Conservation (phyloP, 2,329 filamentous ascomycete species). For the Phoma herbarum region DNA sequence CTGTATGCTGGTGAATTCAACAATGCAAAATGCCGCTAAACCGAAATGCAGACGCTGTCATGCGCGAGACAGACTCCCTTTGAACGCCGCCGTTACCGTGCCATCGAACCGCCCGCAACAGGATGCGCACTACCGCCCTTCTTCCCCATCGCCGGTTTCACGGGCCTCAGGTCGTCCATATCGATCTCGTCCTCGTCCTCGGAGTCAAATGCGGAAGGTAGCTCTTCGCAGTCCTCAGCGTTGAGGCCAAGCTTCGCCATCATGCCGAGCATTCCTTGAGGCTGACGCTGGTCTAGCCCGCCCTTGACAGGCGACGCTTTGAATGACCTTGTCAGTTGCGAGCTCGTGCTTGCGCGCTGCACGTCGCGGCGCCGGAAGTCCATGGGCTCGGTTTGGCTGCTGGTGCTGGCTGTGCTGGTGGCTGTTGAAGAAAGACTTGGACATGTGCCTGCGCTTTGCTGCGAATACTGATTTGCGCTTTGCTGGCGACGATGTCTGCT, state of each 20-base stretch:
- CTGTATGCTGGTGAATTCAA: constrained; percentile 8
- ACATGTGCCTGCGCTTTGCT: constrained; percentile 17
- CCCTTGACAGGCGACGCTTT: constrained; percentile 15
- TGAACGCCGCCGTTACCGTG: not conserved
- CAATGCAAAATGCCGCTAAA: constrained; percentile 7
- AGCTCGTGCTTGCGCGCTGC: constrained; percentile 29
- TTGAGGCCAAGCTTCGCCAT: constrained; percentile 19
- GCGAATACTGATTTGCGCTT: constrained; percentile 13
- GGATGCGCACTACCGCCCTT: constrained; percentile 1
- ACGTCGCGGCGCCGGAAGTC: constrained; percentile 27
- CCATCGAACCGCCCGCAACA: not conserved
- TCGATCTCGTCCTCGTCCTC: constrained; percentile 32
- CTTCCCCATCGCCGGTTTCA: constrained; percentile 1
- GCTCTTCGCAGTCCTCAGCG: constrained; percentile 25
- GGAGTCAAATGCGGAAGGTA: constrained; percentile 37
- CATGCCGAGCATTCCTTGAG: constrained; percentile 11
- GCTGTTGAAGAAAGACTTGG: constrained; percentile 16
- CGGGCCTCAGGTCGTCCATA: constrained; percentile 5
- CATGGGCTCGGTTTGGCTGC: constrained; percentile 18
- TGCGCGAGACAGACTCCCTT: constrained; percentile 6
- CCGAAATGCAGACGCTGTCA: not conserved
- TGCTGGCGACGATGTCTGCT: constrained; percentile 20
- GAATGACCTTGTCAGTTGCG: constrained; percentile 31
- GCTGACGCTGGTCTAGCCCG: constrained; percentile 10
- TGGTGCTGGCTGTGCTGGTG: constrained; percentile 13